Conservation (phyloP, 2,329 filamentous ascomycete genomes). For the Pseudogymnoascus pannorum region DNA sequence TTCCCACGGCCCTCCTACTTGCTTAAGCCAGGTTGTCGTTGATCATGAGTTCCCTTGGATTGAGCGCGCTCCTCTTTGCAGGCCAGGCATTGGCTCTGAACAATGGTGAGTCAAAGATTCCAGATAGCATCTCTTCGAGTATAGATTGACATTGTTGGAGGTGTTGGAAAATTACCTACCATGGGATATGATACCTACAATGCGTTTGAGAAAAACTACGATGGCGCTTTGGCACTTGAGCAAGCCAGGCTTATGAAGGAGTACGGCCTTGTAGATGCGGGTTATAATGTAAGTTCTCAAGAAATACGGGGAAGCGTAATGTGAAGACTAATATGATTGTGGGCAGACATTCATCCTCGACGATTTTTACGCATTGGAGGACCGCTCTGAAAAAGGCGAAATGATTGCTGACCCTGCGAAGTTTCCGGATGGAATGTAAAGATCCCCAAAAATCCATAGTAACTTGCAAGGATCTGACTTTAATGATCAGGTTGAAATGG, state of each 20-base stretch:
- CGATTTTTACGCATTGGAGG: conserved; percentile 1
- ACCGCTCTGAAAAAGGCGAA: not conserved
- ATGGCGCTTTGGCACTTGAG: not conserved
- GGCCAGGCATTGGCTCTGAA: not conserved
- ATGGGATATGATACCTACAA: not conserved
- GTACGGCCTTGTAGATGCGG: conserved; percentile 1
- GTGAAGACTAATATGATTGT: not conserved
- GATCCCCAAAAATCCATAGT: not conserved
- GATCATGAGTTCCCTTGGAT: conserved; percentile 1
- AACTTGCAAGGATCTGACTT: not conserved
- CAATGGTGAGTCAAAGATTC: not conserved
- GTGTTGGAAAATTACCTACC: not conserved
- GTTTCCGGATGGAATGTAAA: not conserved
- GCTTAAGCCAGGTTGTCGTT: not conserved
- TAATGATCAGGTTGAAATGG: not conserved
- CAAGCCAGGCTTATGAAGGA: not conserved
- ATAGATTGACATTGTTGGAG: not conserved
- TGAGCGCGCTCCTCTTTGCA: not conserved
- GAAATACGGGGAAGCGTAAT: too few species aligned
- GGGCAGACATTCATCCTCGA: not conserved
- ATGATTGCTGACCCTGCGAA: not conserved
- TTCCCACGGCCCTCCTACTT: not conserved
- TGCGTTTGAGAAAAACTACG: conserved; percentile 3
- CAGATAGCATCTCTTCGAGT: not conserved
- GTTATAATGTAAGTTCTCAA: not conserved